Evolutionary conservation across 345 rosid genomes (phyloP).

Genomic region (Reutealis trisperma): DNA sequence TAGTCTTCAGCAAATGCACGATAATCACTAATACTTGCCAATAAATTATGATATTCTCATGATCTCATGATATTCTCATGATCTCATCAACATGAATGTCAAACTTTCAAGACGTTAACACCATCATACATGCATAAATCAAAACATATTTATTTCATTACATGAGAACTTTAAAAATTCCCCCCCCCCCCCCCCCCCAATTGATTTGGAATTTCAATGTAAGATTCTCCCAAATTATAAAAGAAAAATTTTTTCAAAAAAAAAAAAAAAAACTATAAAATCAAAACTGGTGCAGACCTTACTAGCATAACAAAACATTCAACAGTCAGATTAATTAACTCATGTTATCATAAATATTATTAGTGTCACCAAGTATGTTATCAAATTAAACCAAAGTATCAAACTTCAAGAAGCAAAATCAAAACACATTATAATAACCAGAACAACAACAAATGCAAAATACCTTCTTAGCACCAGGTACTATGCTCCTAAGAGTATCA

Average conservation of each 20-base stretch:
- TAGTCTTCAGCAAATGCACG: not conserved
- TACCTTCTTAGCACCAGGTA: slow-evolving; percentile 62
- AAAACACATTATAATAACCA: not conserved
- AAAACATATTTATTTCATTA: not conserved
- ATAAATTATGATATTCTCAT: no score
- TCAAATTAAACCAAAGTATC: not conserved
- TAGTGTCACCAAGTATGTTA: not conserved
- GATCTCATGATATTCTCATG: no score
- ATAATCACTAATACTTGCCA: not conserved
- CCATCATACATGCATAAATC: not conserved
- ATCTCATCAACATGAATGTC: not conserved
- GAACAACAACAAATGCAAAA: slow-evolving; percentile 12
- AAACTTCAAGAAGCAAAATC: not conserved
- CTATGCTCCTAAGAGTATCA: slow-evolving; percentile 55
- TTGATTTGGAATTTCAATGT: not conserved
- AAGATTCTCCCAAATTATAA: not conserved
- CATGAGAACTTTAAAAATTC: not conserved
- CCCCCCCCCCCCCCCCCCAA: no score
- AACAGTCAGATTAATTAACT: not conserved
- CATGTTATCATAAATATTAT: no score
- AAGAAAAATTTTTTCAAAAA: no score
- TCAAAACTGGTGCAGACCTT: not conserved
- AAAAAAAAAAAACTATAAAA: not conserved
- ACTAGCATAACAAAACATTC: not conserved
- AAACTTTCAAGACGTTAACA: not conserved